Evolutionary conservation across 139 green algal genomes (phyloP).

Genomic region (Eudorina sp.): DNA sequence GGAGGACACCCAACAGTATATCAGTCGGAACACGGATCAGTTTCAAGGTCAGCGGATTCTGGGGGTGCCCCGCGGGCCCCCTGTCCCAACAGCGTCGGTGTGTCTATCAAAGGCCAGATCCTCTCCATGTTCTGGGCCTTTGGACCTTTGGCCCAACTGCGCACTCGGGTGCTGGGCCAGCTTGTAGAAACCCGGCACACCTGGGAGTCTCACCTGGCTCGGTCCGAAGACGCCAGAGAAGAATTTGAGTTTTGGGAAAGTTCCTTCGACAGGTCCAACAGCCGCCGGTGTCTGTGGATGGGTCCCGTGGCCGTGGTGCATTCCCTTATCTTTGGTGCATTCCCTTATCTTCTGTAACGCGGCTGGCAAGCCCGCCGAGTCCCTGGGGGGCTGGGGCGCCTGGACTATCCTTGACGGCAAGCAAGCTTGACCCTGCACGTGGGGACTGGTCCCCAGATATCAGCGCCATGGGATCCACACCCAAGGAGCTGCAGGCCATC

Average conservation of each 20-base stretch:
- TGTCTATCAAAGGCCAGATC: neutral
- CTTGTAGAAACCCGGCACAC: neutral
- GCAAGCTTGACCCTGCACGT: too few relatives aligned
- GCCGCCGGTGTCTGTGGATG: neutral
- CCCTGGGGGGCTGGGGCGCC: neutral
- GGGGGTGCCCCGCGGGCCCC: too few relatives aligned
- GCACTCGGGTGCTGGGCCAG: neutral
- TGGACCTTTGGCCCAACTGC: neutral
- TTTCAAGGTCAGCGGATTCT: too few relatives aligned
- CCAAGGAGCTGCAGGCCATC: neutral
- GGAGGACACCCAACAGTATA: too few relatives aligned
- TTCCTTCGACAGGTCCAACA: slow-evolving; percentile 27
- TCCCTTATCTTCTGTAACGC: slow-evolving; percentile 1
- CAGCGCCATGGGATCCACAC: neutral
- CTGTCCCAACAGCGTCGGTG: too few relatives aligned
- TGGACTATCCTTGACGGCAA: neutral
- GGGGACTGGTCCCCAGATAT: neutral
- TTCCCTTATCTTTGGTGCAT: neutral
- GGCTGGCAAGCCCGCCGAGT: neutral
- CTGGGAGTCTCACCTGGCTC: neutral
- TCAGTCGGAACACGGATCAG: too few relatives aligned
- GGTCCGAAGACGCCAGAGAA: neutral
- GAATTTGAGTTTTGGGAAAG: slow-evolving; percentile 13
- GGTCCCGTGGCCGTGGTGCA: too few relatives aligned
- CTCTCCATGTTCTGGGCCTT: neutral